Conservation (phyloP, 2,329 filamentous ascomycete species). For the Juglanconis juglandina region DNA sequence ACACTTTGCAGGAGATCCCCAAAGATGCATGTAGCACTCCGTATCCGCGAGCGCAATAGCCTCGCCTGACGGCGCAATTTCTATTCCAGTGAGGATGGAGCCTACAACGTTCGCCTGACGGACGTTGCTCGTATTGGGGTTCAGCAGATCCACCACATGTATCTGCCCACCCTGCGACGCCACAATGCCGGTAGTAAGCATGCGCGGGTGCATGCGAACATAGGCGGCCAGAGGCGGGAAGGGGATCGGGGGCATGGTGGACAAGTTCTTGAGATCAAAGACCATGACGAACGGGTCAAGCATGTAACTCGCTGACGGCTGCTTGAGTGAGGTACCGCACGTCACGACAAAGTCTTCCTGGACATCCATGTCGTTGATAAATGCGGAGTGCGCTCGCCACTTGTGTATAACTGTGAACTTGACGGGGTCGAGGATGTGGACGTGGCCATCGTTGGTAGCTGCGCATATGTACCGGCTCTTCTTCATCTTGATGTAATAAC, state of each 20-base stretch:
- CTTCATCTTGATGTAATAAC: slow-evolving; percentile 89
- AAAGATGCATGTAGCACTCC: slow-evolving; percentile 76
- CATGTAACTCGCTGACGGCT: slow-evolving; percentile 70
- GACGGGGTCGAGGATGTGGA: slow-evolving; percentile 80
- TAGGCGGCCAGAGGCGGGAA: slow-evolving; percentile 90
- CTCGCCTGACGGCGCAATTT: slow-evolving; percentile 84
- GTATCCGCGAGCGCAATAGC: slow-evolving; percentile 77
- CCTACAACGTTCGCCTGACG: slow-evolving; percentile 72
- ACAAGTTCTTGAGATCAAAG: slow-evolving; percentile 89
- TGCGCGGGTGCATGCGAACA: slow-evolving; percentile 92
- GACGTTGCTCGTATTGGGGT: slow-evolving; percentile 82
- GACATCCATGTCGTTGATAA: slow-evolving; percentile 95
- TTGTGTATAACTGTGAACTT: slow-evolving; percentile 76
- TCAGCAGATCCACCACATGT: slow-evolving; percentile 93
- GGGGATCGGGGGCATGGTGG: slow-evolving; percentile 83
- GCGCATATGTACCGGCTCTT: slow-evolving; percentile 87
- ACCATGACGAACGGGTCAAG: slow-evolving; percentile 92
- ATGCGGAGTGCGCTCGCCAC: slow-evolving; percentile 86
- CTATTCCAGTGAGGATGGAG: slow-evolving; percentile 72
- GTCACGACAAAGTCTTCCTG: slow-evolving; percentile 93
- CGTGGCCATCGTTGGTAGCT: slow-evolving; percentile 75
- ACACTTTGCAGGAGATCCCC: slow-evolving; percentile 82
- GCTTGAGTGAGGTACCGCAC: slow-evolving; percentile 85
- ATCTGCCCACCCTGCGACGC: slow-evolving; percentile 89
- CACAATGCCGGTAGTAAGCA: slow-evolving; percentile 92